Evolutionary conservation across 2,329 filamentous ascomycete genomes (phyloP).

Genomic region (Aspergillus sp.): DNA sequence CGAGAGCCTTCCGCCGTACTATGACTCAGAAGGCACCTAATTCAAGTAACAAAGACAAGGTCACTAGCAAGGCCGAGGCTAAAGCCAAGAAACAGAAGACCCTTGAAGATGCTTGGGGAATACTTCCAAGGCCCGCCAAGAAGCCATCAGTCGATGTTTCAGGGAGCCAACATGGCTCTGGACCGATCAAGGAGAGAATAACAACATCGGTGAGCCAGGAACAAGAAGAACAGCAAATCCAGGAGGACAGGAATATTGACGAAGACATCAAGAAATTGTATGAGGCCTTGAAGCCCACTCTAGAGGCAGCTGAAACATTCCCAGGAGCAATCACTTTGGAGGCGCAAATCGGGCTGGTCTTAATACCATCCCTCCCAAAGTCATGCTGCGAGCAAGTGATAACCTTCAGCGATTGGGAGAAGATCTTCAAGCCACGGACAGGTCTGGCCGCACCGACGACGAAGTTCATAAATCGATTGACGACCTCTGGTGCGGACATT

Average conservation of each 20-base stretch:
- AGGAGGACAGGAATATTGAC: conserved; percentile 6
- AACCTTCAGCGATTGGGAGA: conserved; percentile 30
- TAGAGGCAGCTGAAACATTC: conserved; percentile 39
- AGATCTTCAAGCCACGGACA: conserved; percentile 34
- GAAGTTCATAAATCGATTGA: conserved; percentile 40
- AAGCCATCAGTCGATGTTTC: background rate
- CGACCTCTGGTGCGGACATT: conserved; percentile 43
- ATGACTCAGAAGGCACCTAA: conserved; percentile 35
- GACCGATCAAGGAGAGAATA: background rate
- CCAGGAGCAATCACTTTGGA: conserved; percentile 39
- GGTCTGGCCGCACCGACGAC: conserved; percentile 30
- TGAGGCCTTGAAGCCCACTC: conserved; percentile 28
- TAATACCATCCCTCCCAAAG: conserved; percentile 32
- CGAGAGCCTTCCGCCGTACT: conserved; percentile 28
- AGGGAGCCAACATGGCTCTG: background rate
- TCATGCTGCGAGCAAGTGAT: conserved; percentile 20
- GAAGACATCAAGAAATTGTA: conserved; percentile 29
- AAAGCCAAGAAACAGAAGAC: conserved; percentile 30
- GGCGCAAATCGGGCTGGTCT: conserved; percentile 39
- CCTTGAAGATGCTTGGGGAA: conserved; percentile 33
- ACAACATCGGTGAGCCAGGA: background rate
- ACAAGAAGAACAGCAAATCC: background rate
- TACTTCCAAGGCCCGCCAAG: conserved; percentile 13
- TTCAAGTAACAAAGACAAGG: conserved; percentile 18
- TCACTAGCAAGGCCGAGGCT: conserved; percentile 18